Percentiles rank a stretch among this genome's conserved stretches.
Evolutionary conservation across 495 filamentous ascomycete genomes (phyloP).

Genomic region (Thermothielavioides terrestris): DNA sequence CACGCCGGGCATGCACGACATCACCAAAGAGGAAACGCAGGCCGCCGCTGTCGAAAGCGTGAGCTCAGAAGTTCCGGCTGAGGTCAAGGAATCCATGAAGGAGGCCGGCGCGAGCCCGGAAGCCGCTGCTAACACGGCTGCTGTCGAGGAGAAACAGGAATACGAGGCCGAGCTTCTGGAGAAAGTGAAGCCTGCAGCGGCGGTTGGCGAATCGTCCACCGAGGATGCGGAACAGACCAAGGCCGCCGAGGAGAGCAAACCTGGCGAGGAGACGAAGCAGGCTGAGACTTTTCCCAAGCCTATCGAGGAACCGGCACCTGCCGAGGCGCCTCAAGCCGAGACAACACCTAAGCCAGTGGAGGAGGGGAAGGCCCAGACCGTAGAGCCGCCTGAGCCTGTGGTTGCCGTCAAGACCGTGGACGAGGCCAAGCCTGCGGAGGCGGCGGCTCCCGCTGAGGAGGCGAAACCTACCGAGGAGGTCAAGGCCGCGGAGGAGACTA

Average conservation of each 20-base stretch:
- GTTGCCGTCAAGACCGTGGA: neutral
- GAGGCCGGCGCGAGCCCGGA: constrained; percentile 59
- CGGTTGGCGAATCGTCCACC: constrained; percentile 15
- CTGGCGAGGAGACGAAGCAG: neutral
- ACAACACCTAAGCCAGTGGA: neutral
- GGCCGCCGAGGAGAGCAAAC: neutral
- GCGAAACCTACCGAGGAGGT: neutral
- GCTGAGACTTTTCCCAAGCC: neutral
- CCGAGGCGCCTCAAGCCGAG: neutral
- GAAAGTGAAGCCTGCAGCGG: constrained; percentile 27
- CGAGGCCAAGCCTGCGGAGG: constrained; percentile 5
- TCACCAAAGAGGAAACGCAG: constrained; percentile 10
- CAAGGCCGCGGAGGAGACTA: constrained; percentile 6
- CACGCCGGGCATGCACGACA: constrained; percentile 1
- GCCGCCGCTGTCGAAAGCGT: constrained; percentile 25
- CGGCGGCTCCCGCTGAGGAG: constrained; percentile 2
- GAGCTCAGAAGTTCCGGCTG: constrained; percentile 52
- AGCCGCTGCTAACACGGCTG: constrained; percentile 56
- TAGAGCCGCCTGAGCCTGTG: neutral
- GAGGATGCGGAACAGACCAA: constrained; percentile 1
- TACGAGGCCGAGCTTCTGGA: constrained; percentile 60
- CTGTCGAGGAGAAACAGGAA: constrained; percentile 69
- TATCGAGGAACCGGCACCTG: neutral
- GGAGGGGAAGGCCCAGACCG: neutral
- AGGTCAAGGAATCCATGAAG: constrained; percentile 64